Conservation (phyloP, 2,329 filamentous ascomycete species). For the Calonectria pseudoturangicola region DNA sequence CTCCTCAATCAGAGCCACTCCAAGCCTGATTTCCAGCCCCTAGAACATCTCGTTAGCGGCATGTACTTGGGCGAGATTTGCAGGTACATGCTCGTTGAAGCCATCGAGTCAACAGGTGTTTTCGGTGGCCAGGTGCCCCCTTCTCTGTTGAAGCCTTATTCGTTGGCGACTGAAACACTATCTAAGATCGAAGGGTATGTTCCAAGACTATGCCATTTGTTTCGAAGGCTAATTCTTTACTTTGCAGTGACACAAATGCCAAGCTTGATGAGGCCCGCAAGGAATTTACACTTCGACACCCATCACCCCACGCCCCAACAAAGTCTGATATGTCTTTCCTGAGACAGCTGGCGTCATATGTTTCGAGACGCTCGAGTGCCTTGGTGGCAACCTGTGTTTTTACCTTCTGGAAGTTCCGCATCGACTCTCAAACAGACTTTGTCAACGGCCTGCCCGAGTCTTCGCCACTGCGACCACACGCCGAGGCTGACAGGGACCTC, state of each 20-base stretch:
- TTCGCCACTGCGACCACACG: constrained; percentile 63
- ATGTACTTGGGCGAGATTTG: constrained; percentile 81
- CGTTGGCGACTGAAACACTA: constrained; percentile 76
- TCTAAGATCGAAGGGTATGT: constrained; percentile 75
- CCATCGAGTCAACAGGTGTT: constrained; percentile 71
- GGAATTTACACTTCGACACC: constrained; percentile 71
- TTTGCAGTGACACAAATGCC: constrained; percentile 65
- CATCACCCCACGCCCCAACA: constrained; percentile 64
- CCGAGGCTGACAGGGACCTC: constrained; percentile 70
- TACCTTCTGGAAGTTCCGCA: constrained; percentile 75
- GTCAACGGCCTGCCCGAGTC: constrained; percentile 54
- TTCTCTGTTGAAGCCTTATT: constrained; percentile 71
- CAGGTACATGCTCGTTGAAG: constrained; percentile 75
- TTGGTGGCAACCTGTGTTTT: constrained; percentile 76
- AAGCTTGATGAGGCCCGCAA: constrained; percentile 66
- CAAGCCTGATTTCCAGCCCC: constrained; percentile 76
- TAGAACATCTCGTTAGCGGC: constrained; percentile 78
- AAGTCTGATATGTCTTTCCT: constrained; percentile 70
- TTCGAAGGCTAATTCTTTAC: constrained; percentile 46
- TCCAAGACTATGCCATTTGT: background rate
- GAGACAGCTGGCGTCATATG: constrained; percentile 70
- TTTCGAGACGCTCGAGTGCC: constrained; percentile 75
- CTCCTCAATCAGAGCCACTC: constrained; percentile 71
- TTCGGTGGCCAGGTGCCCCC: constrained; percentile 75
- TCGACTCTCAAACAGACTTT: constrained; percentile 66